phyloP scores from a whole-genome alignment of 2,329 filamentous ascomycete species.

The Fusarium nygamai region DNA sequence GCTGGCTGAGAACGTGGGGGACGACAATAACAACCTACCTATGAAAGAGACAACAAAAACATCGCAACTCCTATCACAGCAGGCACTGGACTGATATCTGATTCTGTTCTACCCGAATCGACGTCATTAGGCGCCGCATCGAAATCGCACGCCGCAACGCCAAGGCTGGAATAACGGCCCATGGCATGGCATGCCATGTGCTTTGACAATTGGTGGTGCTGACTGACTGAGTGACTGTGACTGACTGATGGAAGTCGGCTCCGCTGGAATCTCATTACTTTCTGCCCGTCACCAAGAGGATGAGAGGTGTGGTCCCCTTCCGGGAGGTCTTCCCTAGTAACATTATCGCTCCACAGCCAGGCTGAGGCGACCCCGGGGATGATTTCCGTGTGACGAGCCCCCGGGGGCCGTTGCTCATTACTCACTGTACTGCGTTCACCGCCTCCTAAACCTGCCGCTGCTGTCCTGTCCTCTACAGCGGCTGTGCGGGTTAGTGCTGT shows the following conservation, averaged over 20 bases:
- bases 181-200: slow-evolving; percentile 35
- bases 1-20: slow-evolving; percentile 23
- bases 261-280: slow-evolving; percentile 22
- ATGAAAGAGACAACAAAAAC: slow-evolving; percentile 21
- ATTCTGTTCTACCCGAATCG: slow-evolving; percentile 33
- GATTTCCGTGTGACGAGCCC: slow-evolving; percentile 43
- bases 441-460: slow-evolving; percentile 34
- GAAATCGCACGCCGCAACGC: slow-evolving; percentile 30
- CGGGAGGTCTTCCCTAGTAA: slow-evolving; percentile 30
- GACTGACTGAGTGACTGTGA: slow-evolving; percentile 5
- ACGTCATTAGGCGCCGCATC: slow-evolving; percentile 35
- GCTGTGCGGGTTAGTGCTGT: slow-evolving; percentile 16
- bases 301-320: slow-evolving; percentile 30
- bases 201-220: slow-evolving; percentile 32
- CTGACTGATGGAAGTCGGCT: slow-evolving; percentile 16
- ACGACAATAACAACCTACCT: slow-evolving; percentile 18
- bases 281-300: slow-evolving; percentile 18
- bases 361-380: slow-evolving; percentile 40
- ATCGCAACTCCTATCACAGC: slow-evolving; percentile 32
- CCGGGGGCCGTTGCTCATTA: slow-evolving; percentile 31
- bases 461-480: slow-evolving; percentile 24
- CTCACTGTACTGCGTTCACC: slow-evolving; percentile 34
- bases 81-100: slow-evolving; percentile 32
- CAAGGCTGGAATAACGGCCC: slow-evolving; percentile 30
- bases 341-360: slow-evolving; percentile 38